Evolutionary conservation across 495 filamentous ascomycete genomes (phyloP).

Genomic region (Oidiodendron maius): DNA sequence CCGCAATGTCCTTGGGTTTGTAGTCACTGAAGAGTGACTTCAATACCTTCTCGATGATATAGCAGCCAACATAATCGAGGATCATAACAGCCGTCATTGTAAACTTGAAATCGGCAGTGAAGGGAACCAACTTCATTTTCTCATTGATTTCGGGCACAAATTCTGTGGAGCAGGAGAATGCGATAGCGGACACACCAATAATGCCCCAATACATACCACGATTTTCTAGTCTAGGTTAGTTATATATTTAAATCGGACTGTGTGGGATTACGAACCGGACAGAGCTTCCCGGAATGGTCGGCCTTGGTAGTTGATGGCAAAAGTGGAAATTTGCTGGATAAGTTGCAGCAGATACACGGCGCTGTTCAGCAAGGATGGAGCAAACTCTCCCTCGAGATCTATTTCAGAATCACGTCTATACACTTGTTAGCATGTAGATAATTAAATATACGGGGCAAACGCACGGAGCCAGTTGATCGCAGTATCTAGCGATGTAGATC

Average conservation of each 20-base stretch:
- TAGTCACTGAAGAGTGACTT: slow-evolving; percentile 89
- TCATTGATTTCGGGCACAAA: slow-evolving; percentile 94
- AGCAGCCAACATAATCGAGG: slow-evolving; percentile 85
- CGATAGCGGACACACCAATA: slow-evolving; percentile 77
- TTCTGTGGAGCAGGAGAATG: slow-evolving; percentile 94
- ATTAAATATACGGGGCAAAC: slow-evolving; percentile 26
- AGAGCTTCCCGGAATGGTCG: slow-evolving; percentile 96
- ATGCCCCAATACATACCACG: slow-evolving; percentile 97
- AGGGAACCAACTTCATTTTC: slow-evolving; percentile 89
- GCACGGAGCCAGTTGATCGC: slow-evolving; percentile 76
- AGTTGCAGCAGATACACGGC: slow-evolving; percentile 97
- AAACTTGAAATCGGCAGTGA: slow-evolving; percentile 81
- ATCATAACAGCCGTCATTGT: slow-evolving; percentile 83
- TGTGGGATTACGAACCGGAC: slow-evolving; percentile 26
- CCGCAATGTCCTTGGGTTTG: slow-evolving; percentile 88
- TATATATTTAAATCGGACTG: background rate
- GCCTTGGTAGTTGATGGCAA: slow-evolving; percentile 99
- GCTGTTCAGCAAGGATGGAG: slow-evolving; percentile 89
- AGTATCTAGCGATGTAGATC: slow-evolving; percentile 89
- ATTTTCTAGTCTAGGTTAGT: slow-evolving; percentile 56
- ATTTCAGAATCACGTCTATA: slow-evolving; percentile 61
- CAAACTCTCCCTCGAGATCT: slow-evolving; percentile 93
- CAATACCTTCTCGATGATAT: slow-evolving; percentile 78
- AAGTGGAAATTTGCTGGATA: slow-evolving; percentile 98
- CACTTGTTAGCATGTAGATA: slow-evolving; percentile 24